A percentile compares a stretch with the other conserved stretches of the same genome.
Evolutionary conservation across 495 filamentous ascomycete species (phyloP).

Genomic region (Achaetomiella virescens): DNA sequence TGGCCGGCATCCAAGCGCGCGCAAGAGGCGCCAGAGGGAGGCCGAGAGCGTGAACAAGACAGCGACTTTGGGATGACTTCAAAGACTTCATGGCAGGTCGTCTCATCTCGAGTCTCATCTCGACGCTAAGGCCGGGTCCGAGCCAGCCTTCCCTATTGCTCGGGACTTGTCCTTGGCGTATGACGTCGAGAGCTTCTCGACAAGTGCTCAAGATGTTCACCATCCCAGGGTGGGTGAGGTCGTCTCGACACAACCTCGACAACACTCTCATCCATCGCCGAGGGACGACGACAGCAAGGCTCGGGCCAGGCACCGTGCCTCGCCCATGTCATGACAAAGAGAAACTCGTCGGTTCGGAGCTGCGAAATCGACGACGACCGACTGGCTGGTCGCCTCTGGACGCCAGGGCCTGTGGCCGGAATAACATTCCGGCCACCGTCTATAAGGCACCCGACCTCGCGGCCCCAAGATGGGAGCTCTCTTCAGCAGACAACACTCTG

Average conservation of each 20-base stretch:
- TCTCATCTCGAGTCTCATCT: background rate
- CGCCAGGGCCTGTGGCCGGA: slow-evolving; percentile 44
- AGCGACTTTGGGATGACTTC: background rate
- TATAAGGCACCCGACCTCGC: slow-evolving; percentile 42
- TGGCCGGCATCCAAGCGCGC: background rate
- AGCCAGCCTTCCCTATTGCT: background rate
- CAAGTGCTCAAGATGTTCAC: too few relatives aligned
- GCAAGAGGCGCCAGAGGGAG: background rate
- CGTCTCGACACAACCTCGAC: background rate
- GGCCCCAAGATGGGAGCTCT: slow-evolving; percentile 23
- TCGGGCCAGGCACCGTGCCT: background rate
- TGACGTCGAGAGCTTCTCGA: too few relatives aligned
- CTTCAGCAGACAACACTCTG: background rate
- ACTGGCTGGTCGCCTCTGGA: slow-evolving; percentile 2
- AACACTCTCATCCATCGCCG: background rate
- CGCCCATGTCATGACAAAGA: slow-evolving; percentile 25
- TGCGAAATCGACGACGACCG: background rate
- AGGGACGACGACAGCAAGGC: background rate
- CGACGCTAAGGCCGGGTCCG: background rate
- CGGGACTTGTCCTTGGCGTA: too few relatives aligned
- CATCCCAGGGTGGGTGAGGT: too few relatives aligned
- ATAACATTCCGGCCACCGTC: slow-evolving; percentile 56
- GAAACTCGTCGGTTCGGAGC: slow-evolving; percentile 8
- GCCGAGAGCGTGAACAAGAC: background rate
- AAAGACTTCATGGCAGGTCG: too few relatives aligned